Base-by-base conservation (phyloP, 148 eudicot species). In the Chenopodium album region DNA sequence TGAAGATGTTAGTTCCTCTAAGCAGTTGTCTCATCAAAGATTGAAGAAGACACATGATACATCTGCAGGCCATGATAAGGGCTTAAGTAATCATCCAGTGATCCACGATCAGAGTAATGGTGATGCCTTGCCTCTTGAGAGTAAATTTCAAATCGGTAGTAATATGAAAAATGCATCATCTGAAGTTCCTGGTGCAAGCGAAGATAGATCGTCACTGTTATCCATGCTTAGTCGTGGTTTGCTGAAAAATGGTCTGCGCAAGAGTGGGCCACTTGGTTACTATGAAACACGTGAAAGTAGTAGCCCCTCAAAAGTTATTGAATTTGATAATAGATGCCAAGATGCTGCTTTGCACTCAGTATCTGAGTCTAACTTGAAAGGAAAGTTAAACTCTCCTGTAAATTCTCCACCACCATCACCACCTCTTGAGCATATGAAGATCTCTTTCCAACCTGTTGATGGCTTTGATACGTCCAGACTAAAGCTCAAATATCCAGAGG, bases 381-480 rank as follows among this genome's bases (percentile, higher is more conserved):
- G 76, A 65, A 81, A 85, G 71, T 73, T 65, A 70, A 81, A 79
- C 41, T 85, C 90, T 78, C 88, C 91, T 2, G 71, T 80, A 66
- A 28, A 71, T 68, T 92, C 94, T 66, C 95, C 98, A 22, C 90
- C 98, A 66, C 90, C 94, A 48, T 95, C 99, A 74, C 99, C 99
- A 28, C 94, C 98, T 17, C 92, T 97, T 79, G 92, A 91, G 88
- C 98, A 90, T 85, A 92, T 97, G 92, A 97, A 91, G 82, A 94
- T 97, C 77, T 94, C 95, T 66, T 90, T 97, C 88, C 95, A 90
- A 71, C 99, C 99, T 56, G 81, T 88, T 60, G 82, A 87, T 83
- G 88, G 91, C 8, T 88, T 85, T 79, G 92, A 91, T 76, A 80
- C 88, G 66, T 87, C 93, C 60, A 90, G 87, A 79, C 88, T 97